A percentile compares a stretch with the other conserved stretches of the same genome.
These are phyloP conservation scores for Vinca minor DNA, from an alignment of 257 asterid genomes.

Conservation along the genomic window DNA sequence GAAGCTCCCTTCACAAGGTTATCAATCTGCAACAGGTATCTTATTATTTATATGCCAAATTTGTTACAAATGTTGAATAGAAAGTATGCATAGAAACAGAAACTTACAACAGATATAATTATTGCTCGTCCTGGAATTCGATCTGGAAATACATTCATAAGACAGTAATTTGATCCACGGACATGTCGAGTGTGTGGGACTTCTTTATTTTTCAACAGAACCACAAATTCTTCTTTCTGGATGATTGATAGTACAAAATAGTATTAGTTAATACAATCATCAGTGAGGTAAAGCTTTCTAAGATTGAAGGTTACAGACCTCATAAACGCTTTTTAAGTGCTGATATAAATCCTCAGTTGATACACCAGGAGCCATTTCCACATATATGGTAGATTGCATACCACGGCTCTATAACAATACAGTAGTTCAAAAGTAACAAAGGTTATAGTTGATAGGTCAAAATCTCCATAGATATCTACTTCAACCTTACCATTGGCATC, in stretches of 20 bases:
- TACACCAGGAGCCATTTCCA: conserved; percentile 72
- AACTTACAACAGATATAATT: conserved; percentile 75
- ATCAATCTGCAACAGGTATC: conserved; percentile 53
- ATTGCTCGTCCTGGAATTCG: conserved; percentile 88
- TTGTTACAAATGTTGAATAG: not conserved
- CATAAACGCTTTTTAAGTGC: conserved; percentile 46
- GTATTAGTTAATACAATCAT: not conserved
- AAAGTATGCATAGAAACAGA: not conserved
- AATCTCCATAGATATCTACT: not conserved
- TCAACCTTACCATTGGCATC: conserved; percentile 77
- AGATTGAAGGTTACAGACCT: conserved; percentile 35
- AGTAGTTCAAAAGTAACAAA: too few relatives aligned
- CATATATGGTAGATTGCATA: conserved; percentile 94
- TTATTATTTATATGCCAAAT: conserved; percentile 1
- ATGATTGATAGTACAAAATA: conserved; percentile 5
- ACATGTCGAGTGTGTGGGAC: conserved; percentile 87
- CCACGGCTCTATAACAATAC: conserved; percentile 70
- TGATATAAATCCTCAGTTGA: conserved; percentile 62
- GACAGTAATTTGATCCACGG: conserved; percentile 86
- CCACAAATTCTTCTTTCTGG: conserved; percentile 79
- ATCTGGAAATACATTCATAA: conserved; percentile 80
- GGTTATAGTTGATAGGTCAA: not conserved
- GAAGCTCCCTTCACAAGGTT: conserved; percentile 93
- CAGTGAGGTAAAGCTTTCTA: too few relatives aligned
- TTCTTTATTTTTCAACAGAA: conserved; percentile 49